Base-by-base conservation (phyloP, 2,329 filamentous ascomycete species). In the Aspergillus pseudonomiae region DNA sequence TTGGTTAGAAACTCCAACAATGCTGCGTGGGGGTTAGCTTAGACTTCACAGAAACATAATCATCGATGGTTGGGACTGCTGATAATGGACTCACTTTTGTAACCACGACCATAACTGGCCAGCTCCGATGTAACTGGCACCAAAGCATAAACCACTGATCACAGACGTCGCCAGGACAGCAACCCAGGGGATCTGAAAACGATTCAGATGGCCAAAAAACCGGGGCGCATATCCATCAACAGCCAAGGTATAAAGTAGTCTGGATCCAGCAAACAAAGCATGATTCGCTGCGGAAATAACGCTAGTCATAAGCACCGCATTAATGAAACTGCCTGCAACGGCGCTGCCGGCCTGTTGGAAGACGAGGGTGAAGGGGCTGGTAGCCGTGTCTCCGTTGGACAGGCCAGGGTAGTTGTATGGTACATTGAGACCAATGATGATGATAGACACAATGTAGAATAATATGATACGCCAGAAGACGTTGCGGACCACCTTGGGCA, bases 1-100 rank as follows among this genome's bases (percentile, higher is more conserved):
- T 75, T 90, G 88, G 73, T 89, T 90, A 0, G 87, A 89, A 0
- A 90, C 88, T 12, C 88, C 88, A 61, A 90, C 86, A 53, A 90
- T 84, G 63, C 82, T 84, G 62, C 10, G 6, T 6, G 41, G 56
- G 58, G 3, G 59, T 28, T n/a, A 52, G 50, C 19, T 59, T 39
- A 24, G 41, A 30, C 34, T 34, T 62, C 34, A 68, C 61, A n/a
- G 6, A 11, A 28, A 30, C 41, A 12, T 21, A 21, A 19, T 26
- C 39, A 14, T 28, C 7, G 2, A 12, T 21, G 12, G 14, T 14
- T 16, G 12, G 43, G 5, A 24, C 24, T 46, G 19, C 12, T 6
- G 6, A 30, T n/a, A 30, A 16, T 43, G 73, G 21, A 10, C 79
- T 70, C 75, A 85, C 83, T 89, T 89, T 71, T 90, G 88, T 21